Evolutionary conservation across 2,329 filamentous ascomycete genomes (phyloP), one percentile per base, ranked within the genome.

Genomic region (Purpureocillium lavendulum): DNA sequence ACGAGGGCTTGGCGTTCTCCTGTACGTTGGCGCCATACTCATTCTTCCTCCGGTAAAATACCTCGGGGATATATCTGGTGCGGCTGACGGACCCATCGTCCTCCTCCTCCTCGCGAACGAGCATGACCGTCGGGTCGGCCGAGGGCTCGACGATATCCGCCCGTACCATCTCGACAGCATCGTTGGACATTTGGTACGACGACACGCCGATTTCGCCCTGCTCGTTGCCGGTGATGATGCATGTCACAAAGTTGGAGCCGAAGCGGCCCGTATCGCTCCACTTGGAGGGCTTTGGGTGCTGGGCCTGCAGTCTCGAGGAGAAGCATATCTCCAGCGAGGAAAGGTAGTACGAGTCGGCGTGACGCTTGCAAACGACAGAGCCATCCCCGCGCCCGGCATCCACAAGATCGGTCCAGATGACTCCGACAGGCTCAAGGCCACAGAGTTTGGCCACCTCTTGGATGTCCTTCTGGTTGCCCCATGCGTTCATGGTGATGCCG

Each of bases 21-120:
- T 96, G 92, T 7, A 97, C 92, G 51, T 90, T 95, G 47, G 84
- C 87, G 28, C 89, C 89, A 57, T 98, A 95, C 60, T 98, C 90
- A 61, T 98, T 98, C 62, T 95, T 87, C 50, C 79, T 82, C 45
- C 90, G 80, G 66, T 94, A 98, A 64, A 97, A 98, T 4, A 98
- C 90, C 55, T 98, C 92, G 1, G 92, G 92, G 16, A 98, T 94
- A 57, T 98, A 98, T 52, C 89, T 77, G 17, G 83, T 81, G 40
- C 79, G 80, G 58, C 75, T 82, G 36, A 64, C 69, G 40, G 67
- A 78, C 49, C 69, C 78, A 47, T 88, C 83, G 38, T 89, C 84
- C 51, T 96, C 88, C 43, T 90, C 85, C 57, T 97, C 90, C 17
- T 85, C 84, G 45, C 89, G 87, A 4, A 98, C 92, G 34, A 98